Conservation (phyloP, 1,139 yeast genomes). For the Lipomyces yarrowii region DNA sequence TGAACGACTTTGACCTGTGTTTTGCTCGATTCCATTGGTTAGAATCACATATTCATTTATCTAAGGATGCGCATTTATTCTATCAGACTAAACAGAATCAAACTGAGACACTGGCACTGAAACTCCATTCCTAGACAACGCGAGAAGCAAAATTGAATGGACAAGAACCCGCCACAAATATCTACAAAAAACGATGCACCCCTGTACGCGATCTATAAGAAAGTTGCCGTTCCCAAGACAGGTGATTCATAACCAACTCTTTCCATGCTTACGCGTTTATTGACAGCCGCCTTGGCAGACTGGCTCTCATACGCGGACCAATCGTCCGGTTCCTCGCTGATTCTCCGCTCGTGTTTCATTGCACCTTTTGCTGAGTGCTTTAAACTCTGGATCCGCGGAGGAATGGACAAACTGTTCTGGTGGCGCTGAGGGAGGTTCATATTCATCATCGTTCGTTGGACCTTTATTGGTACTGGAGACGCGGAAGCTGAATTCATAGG, state of each 20-base stretch:
- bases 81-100: background rate
- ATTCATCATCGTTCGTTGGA: background rate
- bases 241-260: constrained; percentile 16
- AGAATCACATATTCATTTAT: no score
- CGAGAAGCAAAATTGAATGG: background rate
- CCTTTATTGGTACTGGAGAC: background rate
- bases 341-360: constrained; percentile 17
- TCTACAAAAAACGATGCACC: background rate
- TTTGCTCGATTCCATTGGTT: no score
- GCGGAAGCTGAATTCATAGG: background rate
- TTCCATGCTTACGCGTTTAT: constrained; percentile 9
- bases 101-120: background rate
- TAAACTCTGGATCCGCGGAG: constrained; percentile 15
- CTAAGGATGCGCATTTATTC: background rate
- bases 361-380: constrained; percentile 10
- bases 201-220: constrained; percentile 1
- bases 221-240: constrained; percentile 12
- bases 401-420: background rate
- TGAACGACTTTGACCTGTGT: no score
- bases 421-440: background rate
- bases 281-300: background rate
- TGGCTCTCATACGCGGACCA: background rate
- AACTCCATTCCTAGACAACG: background rate
- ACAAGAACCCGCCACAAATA: background rate
- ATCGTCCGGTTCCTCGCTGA: constrained; percentile 22